Evolutionary conservation across 2,329 filamentous ascomycete species (phyloP), one percentile per base, ranked within the genome.

Genomic region (Fusarium mangiferae): DNA sequence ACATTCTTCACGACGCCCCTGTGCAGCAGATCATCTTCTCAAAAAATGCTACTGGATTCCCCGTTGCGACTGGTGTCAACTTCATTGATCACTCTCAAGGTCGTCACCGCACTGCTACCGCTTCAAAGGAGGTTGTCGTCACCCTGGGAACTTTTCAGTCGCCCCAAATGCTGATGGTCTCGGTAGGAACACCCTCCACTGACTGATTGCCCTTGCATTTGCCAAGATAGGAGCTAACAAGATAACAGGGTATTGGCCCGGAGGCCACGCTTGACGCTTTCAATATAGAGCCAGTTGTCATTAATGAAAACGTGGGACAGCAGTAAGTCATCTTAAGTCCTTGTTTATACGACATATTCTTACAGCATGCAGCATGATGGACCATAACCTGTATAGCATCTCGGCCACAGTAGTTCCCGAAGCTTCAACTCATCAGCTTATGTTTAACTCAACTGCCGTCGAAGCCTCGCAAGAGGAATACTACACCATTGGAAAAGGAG

Each of bases 221-320:
- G 14, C 3, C 2, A 10, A 6, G 6, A 18, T 5, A 18, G 6
- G 9, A 14, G 8, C 48, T 68, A 22, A 68, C 2, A 13, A 4
- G n/a, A 3, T 0, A 13, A 0, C 2, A 68, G 66, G 66, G 66
- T 0, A 41, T 68, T 6, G 66, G 66, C 3, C 66, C 66, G 2
- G 39, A 45, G 4, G 24, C 28, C 1, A 59, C 54, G 12, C 33
- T 68, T 14, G 56, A 68, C 6, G 39, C 61, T 20, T 62, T 62
- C 36, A 58, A 58, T 7, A 68, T 68, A 14, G 64, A 68, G 10
- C 66, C 66, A 4, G 33, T 68, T 5, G n/a, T 68, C 2, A 38
- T 68, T 6, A 68, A 68, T 20, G 66, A 68, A 10, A 68, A 68
- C 7, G 67, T 68, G 7, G 66, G 66, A 7, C 66, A 61, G 12